A percentile compares a stretch with the other conserved stretches of the same genome.
These are phyloP conservation scores for Eucalyptus tenuipes DNA, from an alignment of 345 rosid genomes.

Conservation along the genomic window DNA sequence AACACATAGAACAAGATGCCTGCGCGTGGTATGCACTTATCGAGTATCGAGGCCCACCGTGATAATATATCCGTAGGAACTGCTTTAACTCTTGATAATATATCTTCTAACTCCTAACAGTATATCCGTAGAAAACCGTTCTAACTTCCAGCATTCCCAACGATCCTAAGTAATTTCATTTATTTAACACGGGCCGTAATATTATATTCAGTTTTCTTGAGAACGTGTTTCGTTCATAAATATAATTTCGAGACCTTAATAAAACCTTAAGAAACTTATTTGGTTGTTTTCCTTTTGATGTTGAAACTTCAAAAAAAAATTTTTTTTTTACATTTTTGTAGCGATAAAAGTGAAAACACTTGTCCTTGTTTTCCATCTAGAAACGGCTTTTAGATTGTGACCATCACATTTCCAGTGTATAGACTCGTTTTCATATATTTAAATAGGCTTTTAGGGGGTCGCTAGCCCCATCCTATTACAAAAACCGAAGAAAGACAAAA, in stretches of 20 bases:
- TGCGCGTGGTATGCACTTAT: neutral
- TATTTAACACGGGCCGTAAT: neutral
- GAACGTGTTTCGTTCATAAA: neutral
- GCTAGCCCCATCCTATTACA: neutral
- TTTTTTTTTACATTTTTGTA: neutral
- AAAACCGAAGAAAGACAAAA: neutral
- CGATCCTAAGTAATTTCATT: neutral
- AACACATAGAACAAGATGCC: neutral
- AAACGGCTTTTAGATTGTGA: neutral
- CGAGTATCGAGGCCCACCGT: neutral
- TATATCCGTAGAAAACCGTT: neutral
- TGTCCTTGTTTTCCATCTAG: neutral
- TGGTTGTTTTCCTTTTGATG: neutral
- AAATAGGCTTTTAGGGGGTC: neutral
- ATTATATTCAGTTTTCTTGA: neutral
- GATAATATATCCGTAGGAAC: neutral
- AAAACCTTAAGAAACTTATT: neutral
- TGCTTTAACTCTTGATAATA: neutral
- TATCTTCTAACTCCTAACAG: fast-evolving
- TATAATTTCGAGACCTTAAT: neutral
- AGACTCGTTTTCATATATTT: neutral
- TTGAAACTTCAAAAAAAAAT: neutral
- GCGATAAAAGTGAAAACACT: neutral
- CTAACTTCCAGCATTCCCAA: neutral
- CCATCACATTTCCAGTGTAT: too few species aligned